phyloP scores from a whole-genome alignment of 768 basidiomycete genomes.

The Calvatia gigantea region DNA sequence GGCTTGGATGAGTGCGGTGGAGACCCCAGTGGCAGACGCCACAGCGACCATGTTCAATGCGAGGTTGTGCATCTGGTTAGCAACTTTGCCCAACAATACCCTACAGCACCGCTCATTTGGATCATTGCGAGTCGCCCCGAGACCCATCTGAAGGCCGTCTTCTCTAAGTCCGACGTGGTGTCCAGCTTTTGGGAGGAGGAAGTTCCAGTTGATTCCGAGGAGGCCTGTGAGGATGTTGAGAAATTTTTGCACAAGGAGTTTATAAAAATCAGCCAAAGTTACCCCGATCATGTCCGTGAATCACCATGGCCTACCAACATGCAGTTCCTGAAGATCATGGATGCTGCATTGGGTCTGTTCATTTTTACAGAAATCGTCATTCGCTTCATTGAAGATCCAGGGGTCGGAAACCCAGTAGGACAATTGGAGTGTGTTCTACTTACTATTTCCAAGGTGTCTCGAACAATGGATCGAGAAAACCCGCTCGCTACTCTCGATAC shows the following conservation, averaged over 20 bases:
- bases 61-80: slow-evolving; percentile 15
- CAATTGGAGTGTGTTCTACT: slow-evolving; percentile 7
- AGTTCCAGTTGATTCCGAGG: slow-evolving; percentile 12
- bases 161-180: background rate
- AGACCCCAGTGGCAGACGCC: background rate
- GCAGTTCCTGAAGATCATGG: slow-evolving; percentile 13
- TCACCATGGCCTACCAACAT: slow-evolving; percentile 17
- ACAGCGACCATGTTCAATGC: slow-evolving; percentile 11
- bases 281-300: background rate
- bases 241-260: slow-evolving; percentile 16
- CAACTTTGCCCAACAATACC: background rate
- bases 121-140: slow-evolving; percentile 27
- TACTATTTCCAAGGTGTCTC: background rate
- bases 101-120: slow-evolving; percentile 17
- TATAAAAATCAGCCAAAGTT: slow-evolving; percentile 1
- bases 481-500: slow-evolving; percentile 6
- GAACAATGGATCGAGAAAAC: background rate
- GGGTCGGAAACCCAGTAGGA: background rate
- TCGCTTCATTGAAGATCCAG: slow-evolving; percentile 18
- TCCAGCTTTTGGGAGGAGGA: background rate
- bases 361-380: slow-evolving; percentile 22
- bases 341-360: slow-evolving; percentile 23
- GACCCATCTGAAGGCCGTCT: slow-evolving; percentile 15
- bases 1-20: slow-evolving; percentile 25
- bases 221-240: slow-evolving; percentile 17